Conservation (phyloP, 2,329 filamentous ascomycete species). For the Emydomyces testavorans region DNA sequence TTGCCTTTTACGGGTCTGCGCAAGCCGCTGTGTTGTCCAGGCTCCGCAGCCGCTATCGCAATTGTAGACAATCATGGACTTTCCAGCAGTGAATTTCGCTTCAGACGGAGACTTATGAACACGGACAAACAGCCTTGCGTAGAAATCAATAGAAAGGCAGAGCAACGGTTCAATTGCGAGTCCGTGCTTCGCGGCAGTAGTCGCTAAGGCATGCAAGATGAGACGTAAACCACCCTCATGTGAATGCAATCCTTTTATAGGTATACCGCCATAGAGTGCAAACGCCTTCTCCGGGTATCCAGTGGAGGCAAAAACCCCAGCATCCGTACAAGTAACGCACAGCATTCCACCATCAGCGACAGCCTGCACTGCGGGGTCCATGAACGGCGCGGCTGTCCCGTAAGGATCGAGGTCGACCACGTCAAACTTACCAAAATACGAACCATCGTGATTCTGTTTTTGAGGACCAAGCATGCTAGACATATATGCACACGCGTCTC, state of each 20-base stretch:
- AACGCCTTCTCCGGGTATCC: slow-evolving; percentile 92
- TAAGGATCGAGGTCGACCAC: slow-evolving; percentile 96
- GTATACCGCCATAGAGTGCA: slow-evolving; percentile 82
- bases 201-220: slow-evolving; percentile 70
- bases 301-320: slow-evolving; percentile 85
- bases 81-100: slow-evolving; percentile 82
- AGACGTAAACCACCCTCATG: slow-evolving; percentile 84
- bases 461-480: slow-evolving; percentile 51
- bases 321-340: slow-evolving; percentile 93
- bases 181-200: slow-evolving; percentile 72
- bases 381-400: slow-evolving; percentile 80
- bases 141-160: slow-evolving; percentile 92
- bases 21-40: slow-evolving; percentile 71
- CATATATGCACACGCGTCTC: slow-evolving; percentile 86
- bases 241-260: slow-evolving; percentile 70
- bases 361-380: slow-evolving; percentile 80
- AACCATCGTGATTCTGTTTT: slow-evolving; percentile 28
- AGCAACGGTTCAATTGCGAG: slow-evolving; percentile 80
- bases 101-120: slow-evolving; percentile 67
- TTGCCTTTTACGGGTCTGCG: slow-evolving; percentile 52
- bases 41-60: slow-evolving; percentile 87
- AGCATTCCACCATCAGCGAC: slow-evolving; percentile 80
- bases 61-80: slow-evolving; percentile 85
- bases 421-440: slow-evolving; percentile 55
- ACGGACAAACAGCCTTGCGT: slow-evolving; percentile 76